phyloP scores from a whole-genome alignment of 305 asterid species.

The Fraxinus angustifolia region DNA sequence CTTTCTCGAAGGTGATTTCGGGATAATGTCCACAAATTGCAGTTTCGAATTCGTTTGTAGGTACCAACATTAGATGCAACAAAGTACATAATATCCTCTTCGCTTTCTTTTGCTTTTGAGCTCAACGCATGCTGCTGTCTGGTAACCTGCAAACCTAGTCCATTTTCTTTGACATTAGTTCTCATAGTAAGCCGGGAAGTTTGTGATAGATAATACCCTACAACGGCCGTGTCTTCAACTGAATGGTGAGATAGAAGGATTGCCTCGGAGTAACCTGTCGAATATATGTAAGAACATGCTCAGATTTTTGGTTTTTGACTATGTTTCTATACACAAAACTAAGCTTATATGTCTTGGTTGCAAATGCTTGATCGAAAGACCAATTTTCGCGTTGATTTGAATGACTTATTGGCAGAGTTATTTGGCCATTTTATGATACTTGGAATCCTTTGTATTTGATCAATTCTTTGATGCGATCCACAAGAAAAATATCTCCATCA shows the following conservation, averaged over 20 bases:
- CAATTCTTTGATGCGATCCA: constrained; percentile 84
- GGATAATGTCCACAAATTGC: constrained; percentile 67
- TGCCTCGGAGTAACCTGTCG: constrained; percentile 88
- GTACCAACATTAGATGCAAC: constrained; percentile 61
- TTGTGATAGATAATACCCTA: constrained; percentile 45
- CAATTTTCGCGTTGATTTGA: neutral
- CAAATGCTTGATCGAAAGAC: neutral
- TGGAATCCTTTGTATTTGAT: constrained; percentile 95
- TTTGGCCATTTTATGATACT: constrained; percentile 29
- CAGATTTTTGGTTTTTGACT: neutral
- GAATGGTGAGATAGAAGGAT: constrained; percentile 75
- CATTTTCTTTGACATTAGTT: neutral
- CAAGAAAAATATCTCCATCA: constrained; percentile 77
- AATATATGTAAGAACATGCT: neutral
- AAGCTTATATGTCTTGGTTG: neutral
- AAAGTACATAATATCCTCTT: constrained; percentile 57
- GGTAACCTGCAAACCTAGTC: constrained; percentile 47
- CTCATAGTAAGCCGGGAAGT: neutral
- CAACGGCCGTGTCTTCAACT: constrained; percentile 86
- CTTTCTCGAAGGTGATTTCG: constrained; percentile 83
- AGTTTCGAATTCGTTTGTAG: constrained; percentile 58
- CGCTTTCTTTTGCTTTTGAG: constrained; percentile 47
- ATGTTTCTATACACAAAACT: neutral
- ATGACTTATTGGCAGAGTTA: neutral
- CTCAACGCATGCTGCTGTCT: constrained; percentile 76